Percentiles rank a stretch among this genome's conserved stretches.
Evolutionary conservation across 257 asterid species (phyloP).

Genomic region (Datura wrightii): DNA sequence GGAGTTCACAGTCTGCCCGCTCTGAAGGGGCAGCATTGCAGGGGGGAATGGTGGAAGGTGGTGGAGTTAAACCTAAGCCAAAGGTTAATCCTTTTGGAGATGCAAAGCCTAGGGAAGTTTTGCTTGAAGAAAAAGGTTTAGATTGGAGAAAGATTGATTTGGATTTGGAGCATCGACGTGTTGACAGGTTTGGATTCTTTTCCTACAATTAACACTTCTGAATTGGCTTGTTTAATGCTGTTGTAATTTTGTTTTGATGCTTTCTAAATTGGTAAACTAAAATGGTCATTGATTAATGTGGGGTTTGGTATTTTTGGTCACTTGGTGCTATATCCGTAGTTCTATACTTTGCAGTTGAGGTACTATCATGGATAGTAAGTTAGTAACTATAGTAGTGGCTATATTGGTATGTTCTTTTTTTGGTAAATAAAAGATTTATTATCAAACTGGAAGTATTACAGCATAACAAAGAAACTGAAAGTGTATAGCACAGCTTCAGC

Average conservation of each 20-base stretch:
- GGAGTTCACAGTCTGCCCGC: constrained; percentile 64
- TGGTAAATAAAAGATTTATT: not conserved
- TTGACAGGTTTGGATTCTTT: constrained; percentile 64
- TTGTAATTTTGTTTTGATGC: constrained; percentile 3
- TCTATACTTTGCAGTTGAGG: not conserved
- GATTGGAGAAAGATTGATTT: constrained; percentile 97
- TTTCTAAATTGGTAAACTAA: constrained; percentile 13
- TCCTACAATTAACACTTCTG: constrained; percentile 10
- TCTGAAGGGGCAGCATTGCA: constrained; percentile 54
- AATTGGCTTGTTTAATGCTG: not conserved
- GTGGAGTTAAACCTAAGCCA: constrained; percentile 60
- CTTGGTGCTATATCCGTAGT: not conserved
- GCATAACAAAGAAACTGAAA: not conserved
- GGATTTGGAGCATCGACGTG: constrained; percentile 75
- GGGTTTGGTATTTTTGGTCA: constrained; percentile 6
- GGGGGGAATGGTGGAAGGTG: constrained; percentile 48
- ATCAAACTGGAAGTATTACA: not conserved
- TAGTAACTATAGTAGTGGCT: constrained; percentile 9
- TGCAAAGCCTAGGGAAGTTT: constrained; percentile 96
- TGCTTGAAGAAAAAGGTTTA: constrained; percentile 89
- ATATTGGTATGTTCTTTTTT: not conserved
- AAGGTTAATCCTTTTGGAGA: constrained; percentile 95
- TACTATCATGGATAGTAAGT: not conserved
- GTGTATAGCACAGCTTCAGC: not conserved
- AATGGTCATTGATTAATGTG: not conserved